These are phyloP conservation scores for Pseudocercospora musae DNA, from an alignment of 2,329 filamentous ascomycete species.

Conservation along the genomic window DNA sequence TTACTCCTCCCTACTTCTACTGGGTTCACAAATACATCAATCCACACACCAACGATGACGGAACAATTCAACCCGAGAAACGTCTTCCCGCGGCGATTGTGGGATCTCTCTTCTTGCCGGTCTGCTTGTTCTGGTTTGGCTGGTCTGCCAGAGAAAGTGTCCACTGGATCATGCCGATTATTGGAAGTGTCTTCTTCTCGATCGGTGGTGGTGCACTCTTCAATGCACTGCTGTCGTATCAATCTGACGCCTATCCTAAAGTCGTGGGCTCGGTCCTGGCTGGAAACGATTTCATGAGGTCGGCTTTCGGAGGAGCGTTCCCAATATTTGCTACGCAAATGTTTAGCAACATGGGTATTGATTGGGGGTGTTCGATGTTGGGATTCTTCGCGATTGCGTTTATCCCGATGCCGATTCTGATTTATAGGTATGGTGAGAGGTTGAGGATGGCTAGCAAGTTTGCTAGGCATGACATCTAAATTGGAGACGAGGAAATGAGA, in stretches of 20 bases:
- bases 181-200: constrained; percentile 31
- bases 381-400: constrained; percentile 39
- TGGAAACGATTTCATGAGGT: constrained; percentile 41
- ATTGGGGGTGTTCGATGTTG: constrained; percentile 37
- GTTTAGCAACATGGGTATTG: constrained; percentile 35
- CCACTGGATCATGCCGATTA: constrained; percentile 41
- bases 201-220: constrained; percentile 42
- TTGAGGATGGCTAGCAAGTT: constrained; percentile 10
- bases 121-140: constrained; percentile 44
- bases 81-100: constrained; percentile 36
- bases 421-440: constrained; percentile 30
- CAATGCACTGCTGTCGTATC: constrained; percentile 43
- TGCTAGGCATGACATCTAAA: constrained; percentile 13
- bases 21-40: constrained; percentile 36
- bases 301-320: constrained; percentile 40
- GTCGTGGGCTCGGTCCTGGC: constrained; percentile 41
- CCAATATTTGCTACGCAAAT: constrained; percentile 38
- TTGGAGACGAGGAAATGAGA: background rate
- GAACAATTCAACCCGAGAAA: constrained; percentile 38
- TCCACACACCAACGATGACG: constrained; percentile 38
- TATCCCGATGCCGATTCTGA: constrained; percentile 40
- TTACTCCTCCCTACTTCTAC: constrained; percentile 38
- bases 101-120: constrained; percentile 38
- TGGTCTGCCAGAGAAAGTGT: constrained; percentile 33
- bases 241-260: constrained; percentile 38